Evolutionary conservation across 768 basidiomycete genomes (phyloP), one percentile per base, ranked within the genome.

Genomic region (Hygrocybe coccinea): DNA sequence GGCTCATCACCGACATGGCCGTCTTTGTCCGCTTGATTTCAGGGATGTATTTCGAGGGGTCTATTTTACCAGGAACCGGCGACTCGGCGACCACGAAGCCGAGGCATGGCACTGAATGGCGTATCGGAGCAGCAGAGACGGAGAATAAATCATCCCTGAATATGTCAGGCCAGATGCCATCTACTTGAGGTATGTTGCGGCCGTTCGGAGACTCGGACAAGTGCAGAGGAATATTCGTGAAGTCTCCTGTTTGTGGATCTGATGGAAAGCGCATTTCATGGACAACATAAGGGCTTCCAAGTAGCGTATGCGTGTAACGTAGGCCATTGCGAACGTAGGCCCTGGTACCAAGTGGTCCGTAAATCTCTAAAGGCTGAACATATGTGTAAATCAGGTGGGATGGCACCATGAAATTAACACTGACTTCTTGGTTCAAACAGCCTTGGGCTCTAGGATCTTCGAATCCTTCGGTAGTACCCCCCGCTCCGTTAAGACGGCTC

Each of bases 281-380:
- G 22, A 94, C 88, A 51, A 89, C 80, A 63, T 89, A 95, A 2
- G 84, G 79, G 1, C 72, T 67, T 9, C 79, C 80, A 22, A 93
- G 76, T 17, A 81, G 71, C 7, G 87, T 85, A 62, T 90, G 76
- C 1, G 91, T 89, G 63, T 84, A 85, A 21, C 69, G 67, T 49
- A 94, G 76, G 29, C 82, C 80, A 46, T 72, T 78, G 43, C 91
- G 86, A 57, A 94, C 73, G 64, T 90, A 92, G 22, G 86, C 83
- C 21, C 92, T 84, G 1, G 89, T 89, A 17, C 92, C 91, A 6
- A 84, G 69, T 10, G 90, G 92, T 5, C 92, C 92, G 61, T 92
- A 95, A 50, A 95, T 89, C 67, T 94, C 88, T 2, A 93, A 59
- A 15, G 79, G 78, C 88, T 89, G 59, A 14, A 34, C 15, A 45